Evolutionary conservation across 129 eudicot genomes (phyloP).

Genomic region (Arctium minus): DNA sequence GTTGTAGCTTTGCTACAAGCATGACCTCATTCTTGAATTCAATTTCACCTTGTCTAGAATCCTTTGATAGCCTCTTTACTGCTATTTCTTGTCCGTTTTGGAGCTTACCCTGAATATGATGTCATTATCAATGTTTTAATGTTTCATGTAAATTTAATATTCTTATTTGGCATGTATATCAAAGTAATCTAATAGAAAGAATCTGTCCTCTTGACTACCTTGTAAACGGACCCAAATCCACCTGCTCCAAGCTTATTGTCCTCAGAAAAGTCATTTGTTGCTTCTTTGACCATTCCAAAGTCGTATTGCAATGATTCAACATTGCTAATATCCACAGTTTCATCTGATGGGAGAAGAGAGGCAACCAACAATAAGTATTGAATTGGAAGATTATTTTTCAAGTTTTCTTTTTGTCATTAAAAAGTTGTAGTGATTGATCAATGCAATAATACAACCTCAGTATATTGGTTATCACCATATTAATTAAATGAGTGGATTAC

Average conservation of each 20-base stretch:
- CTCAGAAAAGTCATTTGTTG: neutral
- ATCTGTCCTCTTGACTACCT: neutral
- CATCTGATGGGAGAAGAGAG: neutral
- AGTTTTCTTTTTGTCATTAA: too few species aligned
- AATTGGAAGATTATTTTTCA: too few species aligned
- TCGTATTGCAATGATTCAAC: conserved; percentile 25
- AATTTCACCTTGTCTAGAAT: neutral
- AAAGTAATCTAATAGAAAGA: neutral
- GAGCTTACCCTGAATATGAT: neutral
- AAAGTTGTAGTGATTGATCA: too few species aligned
- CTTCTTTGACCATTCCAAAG: neutral
- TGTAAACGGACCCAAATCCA: conserved; percentile 25
- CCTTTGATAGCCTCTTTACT: neutral
- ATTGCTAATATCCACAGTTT: neutral
- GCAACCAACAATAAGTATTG: neutral
- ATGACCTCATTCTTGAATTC: neutral
- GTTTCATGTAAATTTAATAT: neutral
- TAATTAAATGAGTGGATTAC: neutral
- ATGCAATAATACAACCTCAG: too few species aligned
- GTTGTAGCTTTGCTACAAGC: neutral
- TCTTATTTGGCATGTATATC: neutral
- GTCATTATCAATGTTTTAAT: too few species aligned
- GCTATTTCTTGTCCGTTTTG: neutral
- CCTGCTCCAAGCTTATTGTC: conserved; percentile 19
- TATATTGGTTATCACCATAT: too few species aligned